A percentile compares a stretch with the other conserved stretches of the same genome.
phyloP scores from a whole-genome alignment of 164 flowering plant genomes.

The Vitis vinifera region ASM3070453v1 NC_081817.1:14115501-14116000 shows the following conservation, averaged over 20 bases:
- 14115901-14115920: conserved; percentile 69
- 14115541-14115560: conserved; percentile 60
- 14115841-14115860: conserved; percentile 59
- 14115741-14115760: conserved; percentile 78
- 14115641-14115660: conserved; percentile 88
- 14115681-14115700: conserved; percentile 65
- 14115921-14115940: conserved; percentile 84
- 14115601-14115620: conserved; percentile 81
- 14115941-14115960: conserved; percentile 75
- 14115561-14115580: conserved; percentile 76
- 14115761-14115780: conserved; percentile 46
- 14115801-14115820: conserved; percentile 38
- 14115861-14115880: conserved; percentile 85
- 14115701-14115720: conserved; percentile 59
- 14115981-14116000: conserved; percentile 53
- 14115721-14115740: conserved; percentile 55
- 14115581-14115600: conserved; percentile 74
- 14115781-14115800: conserved; percentile 48
- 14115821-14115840: conserved; percentile 53
- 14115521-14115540: background rate
- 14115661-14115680: conserved; percentile 64
- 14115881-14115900: conserved; percentile 95
- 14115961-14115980: conserved; percentile 67
- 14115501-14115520: too few relatives aligned
- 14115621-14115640: conserved; percentile 93